Conservation (phyloP, 352 stramenopile genomes). For the Phytopythium mirpurense region DNA sequence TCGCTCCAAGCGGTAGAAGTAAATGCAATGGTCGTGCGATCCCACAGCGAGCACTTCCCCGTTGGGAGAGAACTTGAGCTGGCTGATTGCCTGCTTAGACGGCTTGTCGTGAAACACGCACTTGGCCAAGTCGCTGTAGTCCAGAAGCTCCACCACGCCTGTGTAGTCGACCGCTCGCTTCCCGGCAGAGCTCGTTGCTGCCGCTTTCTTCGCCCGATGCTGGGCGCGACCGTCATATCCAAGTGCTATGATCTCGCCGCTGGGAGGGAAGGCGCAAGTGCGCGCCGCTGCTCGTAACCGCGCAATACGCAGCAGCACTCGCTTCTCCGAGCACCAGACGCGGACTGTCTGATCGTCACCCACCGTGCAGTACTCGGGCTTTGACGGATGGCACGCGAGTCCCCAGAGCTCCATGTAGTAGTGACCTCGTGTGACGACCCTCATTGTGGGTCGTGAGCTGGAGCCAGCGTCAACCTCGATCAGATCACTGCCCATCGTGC, state of each 20-base stretch:
- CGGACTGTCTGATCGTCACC: slow-evolving; percentile 80
- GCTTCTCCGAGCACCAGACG: slow-evolving; percentile 68
- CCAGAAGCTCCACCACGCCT: slow-evolving; percentile 52
- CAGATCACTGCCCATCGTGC: slow-evolving; percentile 83
- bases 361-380: slow-evolving; percentile 63
- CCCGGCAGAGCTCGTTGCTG: slow-evolving; percentile 12
- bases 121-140: slow-evolving; percentile 57
- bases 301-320: slow-evolving; percentile 28
- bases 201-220: background rate
- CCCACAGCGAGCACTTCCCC: slow-evolving; percentile 50
- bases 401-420: slow-evolving; percentile 78
- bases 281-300: slow-evolving; percentile 50
- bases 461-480: slow-evolving; percentile 68
- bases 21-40: slow-evolving; percentile 73
- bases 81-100: slow-evolving; percentile 80
- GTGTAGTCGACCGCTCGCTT: slow-evolving; percentile 51
- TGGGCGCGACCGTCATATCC: slow-evolving; percentile 41
- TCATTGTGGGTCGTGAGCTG: slow-evolving; percentile 9
- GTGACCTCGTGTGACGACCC: slow-evolving; percentile 58
- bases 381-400: slow-evolving; percentile 62
- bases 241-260: slow-evolving; percentile 43
- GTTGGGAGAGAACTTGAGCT: slow-evolving; percentile 69
- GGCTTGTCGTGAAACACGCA: slow-evolving; percentile 69
- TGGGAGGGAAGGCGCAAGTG: slow-evolving; percentile 47
- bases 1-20: slow-evolving; percentile 54